A percentile compares a stretch with the other conserved stretches of the same genome.
Conservation (phyloP, 139 green algal genomes). For the Closterium sp. region DNA sequence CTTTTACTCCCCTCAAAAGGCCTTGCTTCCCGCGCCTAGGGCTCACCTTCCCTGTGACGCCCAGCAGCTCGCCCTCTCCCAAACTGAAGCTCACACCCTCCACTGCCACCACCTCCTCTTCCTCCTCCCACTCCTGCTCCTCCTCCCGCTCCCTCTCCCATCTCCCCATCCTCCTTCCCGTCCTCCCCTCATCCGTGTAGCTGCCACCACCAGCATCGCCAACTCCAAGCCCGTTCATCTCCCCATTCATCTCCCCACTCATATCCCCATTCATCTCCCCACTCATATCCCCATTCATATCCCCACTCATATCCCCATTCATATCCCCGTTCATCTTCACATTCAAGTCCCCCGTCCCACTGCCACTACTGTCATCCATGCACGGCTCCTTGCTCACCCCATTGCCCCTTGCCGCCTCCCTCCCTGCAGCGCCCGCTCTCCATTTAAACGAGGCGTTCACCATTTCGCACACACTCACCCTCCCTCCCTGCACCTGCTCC, state of each 20-base stretch:
- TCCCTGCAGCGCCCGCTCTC: not conserved
- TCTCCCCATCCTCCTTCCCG: not conserved
- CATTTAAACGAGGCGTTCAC: not conserved
- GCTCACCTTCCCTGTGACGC: slow-evolving; percentile 38
- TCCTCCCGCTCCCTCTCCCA: not conserved
- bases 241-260: too few relatives aligned
- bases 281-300: not conserved
- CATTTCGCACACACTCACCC: not conserved
- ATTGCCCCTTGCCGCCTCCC: not conserved
- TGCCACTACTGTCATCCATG: not conserved
- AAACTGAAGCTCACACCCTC: slow-evolving; percentile 17
- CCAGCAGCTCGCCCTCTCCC: slow-evolving; percentile 20
- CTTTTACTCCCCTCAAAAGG: not conserved
- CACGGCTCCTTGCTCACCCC: not conserved
- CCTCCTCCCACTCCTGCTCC: not conserved
- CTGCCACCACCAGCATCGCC: too few relatives aligned
- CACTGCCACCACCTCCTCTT: not conserved
- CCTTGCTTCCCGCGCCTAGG: not conserved
- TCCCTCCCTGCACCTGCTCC: too few relatives aligned
- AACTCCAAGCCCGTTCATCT: too few relatives aligned
- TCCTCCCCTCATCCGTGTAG: too few relatives aligned
- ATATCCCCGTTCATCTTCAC: not conserved
- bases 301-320: not conserved
- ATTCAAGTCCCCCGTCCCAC: not conserved
- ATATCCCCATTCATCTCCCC: too few relatives aligned